These are phyloP conservation scores for Casuarina equisetifolia DNA, from an alignment of 306 rosid genomes.

Conservation along the genomic window DNA sequence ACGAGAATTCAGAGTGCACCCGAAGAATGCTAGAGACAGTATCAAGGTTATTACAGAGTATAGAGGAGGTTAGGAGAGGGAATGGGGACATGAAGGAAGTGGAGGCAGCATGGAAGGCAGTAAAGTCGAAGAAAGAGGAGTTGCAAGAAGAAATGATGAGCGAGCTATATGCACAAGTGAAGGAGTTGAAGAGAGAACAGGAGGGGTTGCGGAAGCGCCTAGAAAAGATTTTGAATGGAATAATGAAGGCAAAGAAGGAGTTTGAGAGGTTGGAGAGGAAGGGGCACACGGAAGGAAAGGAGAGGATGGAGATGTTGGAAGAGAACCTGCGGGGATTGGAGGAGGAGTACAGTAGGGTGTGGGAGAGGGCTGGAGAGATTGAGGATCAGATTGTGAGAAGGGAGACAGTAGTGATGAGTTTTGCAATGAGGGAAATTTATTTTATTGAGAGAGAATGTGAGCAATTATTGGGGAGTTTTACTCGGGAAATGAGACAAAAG, in stretches of 20 bases:
- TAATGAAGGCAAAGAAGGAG: slow-evolving; percentile 42
- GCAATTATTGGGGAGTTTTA: slow-evolving; percentile 63
- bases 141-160: slow-evolving; percentile 43
- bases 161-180: slow-evolving; percentile 48
- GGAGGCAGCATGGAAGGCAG: slow-evolving; percentile 49
- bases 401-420: slow-evolving; percentile 71
- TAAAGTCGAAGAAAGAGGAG: slow-evolving; percentile 58
- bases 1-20: slow-evolving; percentile 53
- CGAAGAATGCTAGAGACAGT: slow-evolving; percentile 53
- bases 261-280: slow-evolving; percentile 32
- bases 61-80: slow-evolving; percentile 61
- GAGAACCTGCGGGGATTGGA: slow-evolving; percentile 53
- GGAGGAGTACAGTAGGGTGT: slow-evolving; percentile 49
- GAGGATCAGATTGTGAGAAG: slow-evolving; percentile 56
- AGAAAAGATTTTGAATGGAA: slow-evolving; percentile 43
- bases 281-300: slow-evolving; percentile 40
- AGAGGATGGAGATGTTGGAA: slow-evolving; percentile 42
- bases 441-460: slow-evolving; percentile 86
- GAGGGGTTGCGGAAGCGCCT: slow-evolving; percentile 38
- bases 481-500: slow-evolving; percentile 50
- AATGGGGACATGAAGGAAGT: slow-evolving; percentile 40
- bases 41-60: slow-evolving; percentile 41
- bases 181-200: slow-evolving; percentile 46
- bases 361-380: slow-evolving; percentile 59
- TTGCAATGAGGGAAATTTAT: slow-evolving; percentile 70